Conservation (phyloP, 768 basidiomycete species). For the Sarcodon sp. region DNA sequence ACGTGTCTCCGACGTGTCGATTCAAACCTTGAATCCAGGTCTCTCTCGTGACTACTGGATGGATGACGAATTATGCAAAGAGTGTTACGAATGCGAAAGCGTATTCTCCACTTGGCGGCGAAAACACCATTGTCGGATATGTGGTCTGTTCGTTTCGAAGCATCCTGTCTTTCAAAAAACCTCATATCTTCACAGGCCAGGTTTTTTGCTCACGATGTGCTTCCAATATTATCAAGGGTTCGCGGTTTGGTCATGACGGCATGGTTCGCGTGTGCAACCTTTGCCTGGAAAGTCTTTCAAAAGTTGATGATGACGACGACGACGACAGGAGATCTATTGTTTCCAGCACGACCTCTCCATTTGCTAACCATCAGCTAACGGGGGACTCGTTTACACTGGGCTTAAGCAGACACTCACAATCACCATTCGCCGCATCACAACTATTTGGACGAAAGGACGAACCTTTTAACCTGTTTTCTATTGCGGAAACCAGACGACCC, state of each 20-base stretch:
- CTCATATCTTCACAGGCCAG: slow-evolving; percentile 42
- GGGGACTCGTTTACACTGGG: slow-evolving; percentile 24
- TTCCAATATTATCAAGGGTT: slow-evolving; percentile 90
- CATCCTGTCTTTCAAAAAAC: background rate
- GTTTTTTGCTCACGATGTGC: slow-evolving; percentile 98
- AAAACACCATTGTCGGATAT: slow-evolving; percentile 97
- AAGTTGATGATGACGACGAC: slow-evolving; percentile 81
- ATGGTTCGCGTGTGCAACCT: slow-evolving; percentile 93
- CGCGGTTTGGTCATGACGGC: slow-evolving; percentile 89
- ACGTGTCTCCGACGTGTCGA: background rate
- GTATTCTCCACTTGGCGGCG: slow-evolving; percentile 89
- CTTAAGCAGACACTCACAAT: slow-evolving; percentile 51
- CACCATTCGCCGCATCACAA: slow-evolving; percentile 81
- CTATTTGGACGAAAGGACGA: slow-evolving; percentile 71
- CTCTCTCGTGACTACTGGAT: slow-evolving; percentile 96
- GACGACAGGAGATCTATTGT: slow-evolving; percentile 76
- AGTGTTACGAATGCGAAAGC: slow-evolving; percentile 93
- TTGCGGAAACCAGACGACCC: slow-evolving; percentile 58
- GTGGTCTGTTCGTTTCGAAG: slow-evolving; percentile 38
- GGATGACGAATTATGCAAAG: slow-evolving; percentile 92
- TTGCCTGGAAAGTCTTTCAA: slow-evolving; percentile 85
- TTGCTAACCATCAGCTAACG: slow-evolving; percentile 70
- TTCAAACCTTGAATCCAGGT: slow-evolving; percentile 27
- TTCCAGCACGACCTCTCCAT: slow-evolving; percentile 56
- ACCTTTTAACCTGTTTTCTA: slow-evolving; percentile 71